phyloP scores from a whole-genome alignment of 176 grass and related monocot species.

The Hordeum marinum region DNA sequence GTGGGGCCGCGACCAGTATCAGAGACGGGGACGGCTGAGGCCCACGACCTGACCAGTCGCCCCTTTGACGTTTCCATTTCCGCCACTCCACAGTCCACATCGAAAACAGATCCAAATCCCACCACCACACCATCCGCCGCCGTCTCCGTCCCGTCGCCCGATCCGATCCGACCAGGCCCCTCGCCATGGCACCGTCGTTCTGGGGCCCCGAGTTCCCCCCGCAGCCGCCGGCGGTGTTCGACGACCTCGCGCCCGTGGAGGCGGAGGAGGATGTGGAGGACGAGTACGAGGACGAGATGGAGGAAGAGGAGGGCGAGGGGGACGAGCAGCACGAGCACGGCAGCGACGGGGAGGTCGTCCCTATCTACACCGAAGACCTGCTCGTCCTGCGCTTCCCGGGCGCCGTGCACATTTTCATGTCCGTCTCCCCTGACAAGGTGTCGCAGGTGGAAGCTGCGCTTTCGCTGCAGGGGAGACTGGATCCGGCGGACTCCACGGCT shows the following conservation, averaged over 20 bases:
- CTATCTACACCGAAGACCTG: constrained; percentile 53
- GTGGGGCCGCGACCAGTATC: neutral
- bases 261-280: neutral
- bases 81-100: constrained; percentile 26
- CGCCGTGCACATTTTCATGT: constrained; percentile 90
- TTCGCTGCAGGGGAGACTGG: constrained; percentile 41
- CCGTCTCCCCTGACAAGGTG: constrained; percentile 93
- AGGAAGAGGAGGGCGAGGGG: neutral
- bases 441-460: constrained; percentile 68
- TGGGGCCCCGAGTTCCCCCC: constrained; percentile 38
- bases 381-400: constrained; percentile 91
- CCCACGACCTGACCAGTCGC: neutral
- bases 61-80: neutral
- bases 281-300: constrained; percentile 13
- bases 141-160: constrained; percentile 16
- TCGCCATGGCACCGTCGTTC: constrained; percentile 61
- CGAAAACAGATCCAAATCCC: constrained; percentile 60
- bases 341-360: constrained; percentile 11
- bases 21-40: neutral
- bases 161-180: constrained; percentile 30
- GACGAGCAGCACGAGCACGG: constrained; percentile 23
- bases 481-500: neutral
- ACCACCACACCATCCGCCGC: constrained; percentile 25
- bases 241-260: neutral
- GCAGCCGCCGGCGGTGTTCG: constrained; percentile 16